Conservation (phyloP, 2,329 filamentous ascomycete species). For the Tolypocladium endophyticum region DNA sequence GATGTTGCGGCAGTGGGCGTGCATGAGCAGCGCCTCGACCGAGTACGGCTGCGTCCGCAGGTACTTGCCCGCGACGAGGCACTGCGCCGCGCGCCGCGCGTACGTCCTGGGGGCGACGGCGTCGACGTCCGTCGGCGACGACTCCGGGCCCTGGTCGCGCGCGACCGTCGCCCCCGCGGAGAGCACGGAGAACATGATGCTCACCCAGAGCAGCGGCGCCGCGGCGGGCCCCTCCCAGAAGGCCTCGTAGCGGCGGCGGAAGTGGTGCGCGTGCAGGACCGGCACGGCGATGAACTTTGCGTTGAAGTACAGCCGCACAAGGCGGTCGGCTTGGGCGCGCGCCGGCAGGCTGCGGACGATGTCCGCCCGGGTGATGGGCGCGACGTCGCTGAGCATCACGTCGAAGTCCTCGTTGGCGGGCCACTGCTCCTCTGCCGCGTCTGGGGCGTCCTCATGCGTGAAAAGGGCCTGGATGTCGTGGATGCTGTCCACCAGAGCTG, state of each 20-base stretch:
- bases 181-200: conserved; percentile 37
- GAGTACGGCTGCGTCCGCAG: conserved; percentile 32
- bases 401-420: conserved; percentile 13
- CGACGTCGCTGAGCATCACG: conserved; percentile 19
- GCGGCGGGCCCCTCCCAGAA: conserved; percentile 32
- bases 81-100: conserved; percentile 28
- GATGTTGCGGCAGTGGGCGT: conserved; percentile 30
- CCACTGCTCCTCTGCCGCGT: conserved; percentile 5
- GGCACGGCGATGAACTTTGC: conserved; percentile 25
- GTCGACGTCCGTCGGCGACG: background rate
- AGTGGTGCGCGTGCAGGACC: conserved; percentile 31
- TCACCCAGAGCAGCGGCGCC: conserved; percentile 36
- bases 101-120: conserved; percentile 17
- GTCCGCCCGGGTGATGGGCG: conserved; percentile 17
- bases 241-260: conserved; percentile 35
- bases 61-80: conserved; percentile 37
- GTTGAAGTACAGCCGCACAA: conserved; percentile 28
- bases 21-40: conserved; percentile 38
- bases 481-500: conserved; percentile 30
- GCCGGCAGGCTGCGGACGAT: conserved; percentile 23
- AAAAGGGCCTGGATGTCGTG: conserved; percentile 29
- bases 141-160: conserved; percentile 15
- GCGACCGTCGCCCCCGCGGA: conserved; percentile 27
- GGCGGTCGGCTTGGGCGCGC: conserved; percentile 22
- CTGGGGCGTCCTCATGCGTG: conserved; percentile 9